Base-by-base conservation (phyloP, 2,329 filamentous ascomycete genomes). In the Aspergillus sp. region DNA sequence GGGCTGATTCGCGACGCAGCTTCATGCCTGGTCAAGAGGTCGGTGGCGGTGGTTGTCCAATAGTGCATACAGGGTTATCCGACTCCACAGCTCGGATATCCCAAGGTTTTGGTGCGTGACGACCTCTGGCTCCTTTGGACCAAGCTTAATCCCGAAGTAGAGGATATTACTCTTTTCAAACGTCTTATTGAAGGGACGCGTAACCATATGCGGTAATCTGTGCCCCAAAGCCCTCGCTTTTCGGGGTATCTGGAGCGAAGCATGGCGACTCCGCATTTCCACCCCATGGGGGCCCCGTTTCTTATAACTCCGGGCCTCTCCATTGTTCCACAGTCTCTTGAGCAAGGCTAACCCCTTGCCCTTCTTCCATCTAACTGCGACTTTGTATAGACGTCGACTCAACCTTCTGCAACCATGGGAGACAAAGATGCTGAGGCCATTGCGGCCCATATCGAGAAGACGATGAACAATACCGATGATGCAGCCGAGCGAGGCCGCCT, bases 401-500 rank as follows among this genome's bases (percentile, higher is more conserved):
- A 41, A 23, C 23, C 9, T 43, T 9, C n/a, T 5, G 17, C 25
- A 13, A 38, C 17, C 9, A 55, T 55, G 53, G 53, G 28, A 34
- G 53, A 48, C 53, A 55, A 55, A 55, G 25, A 47, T 34, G 19
- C 15, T 11, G 53, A 55, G n/a, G 43, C 13, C n/a, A 19, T 55
- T 15, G n/a, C 53, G 1, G 53, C 53, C 28, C 53, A 55, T 28
- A 47, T 55, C 53, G 41, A 47, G n/a, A 55, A 55, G 25, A 43
- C 41, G 5, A 11, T 22, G 17, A 57, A 57, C 23, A 41, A 2
- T 22, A 50, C 46, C 19, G 45, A 57, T 15, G 54, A 55, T 43
- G 46, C 54, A 25, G 46, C 46, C 17, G 54, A 57, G 31, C 45
- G 54, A 49, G 54, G 54, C 17, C 54, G 54, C 30, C 54, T 57